phyloP scores from a whole-genome alignment of 1,284 basidiomycete genomes.

The Chalciporus sp. region DNA sequence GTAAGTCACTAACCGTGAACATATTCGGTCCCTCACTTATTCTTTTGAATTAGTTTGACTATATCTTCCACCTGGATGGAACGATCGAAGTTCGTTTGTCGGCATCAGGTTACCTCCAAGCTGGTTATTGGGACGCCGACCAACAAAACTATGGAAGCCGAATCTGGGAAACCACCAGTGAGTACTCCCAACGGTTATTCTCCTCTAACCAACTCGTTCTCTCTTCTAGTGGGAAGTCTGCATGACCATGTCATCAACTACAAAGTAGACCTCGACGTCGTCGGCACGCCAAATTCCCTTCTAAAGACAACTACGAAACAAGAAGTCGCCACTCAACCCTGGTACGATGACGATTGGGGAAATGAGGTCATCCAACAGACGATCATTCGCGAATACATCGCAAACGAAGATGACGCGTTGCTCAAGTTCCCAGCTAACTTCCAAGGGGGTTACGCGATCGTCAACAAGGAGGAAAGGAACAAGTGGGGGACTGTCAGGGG shows the following conservation, averaged over 20 bases:
- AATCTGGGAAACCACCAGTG: constrained; percentile 58
- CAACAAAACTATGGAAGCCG: constrained; percentile 57
- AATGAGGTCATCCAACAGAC: constrained; percentile 53
- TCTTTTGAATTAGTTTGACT: constrained; percentile 52
- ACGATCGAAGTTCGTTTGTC: constrained; percentile 66
- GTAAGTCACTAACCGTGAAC: constrained; percentile 21
- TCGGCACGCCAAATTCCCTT: constrained; percentile 59
- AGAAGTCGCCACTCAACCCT: constrained; percentile 52
- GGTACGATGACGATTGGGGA: constrained; percentile 69
- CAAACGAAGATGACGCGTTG: constrained; percentile 57
- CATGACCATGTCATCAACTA: constrained; percentile 74
- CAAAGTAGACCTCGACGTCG: constrained; percentile 66
- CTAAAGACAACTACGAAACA: constrained; percentile 50
- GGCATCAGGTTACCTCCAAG: constrained; percentile 71
- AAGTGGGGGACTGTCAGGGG: constrained; percentile 58
- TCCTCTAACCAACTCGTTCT: neutral
- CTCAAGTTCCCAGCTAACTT: constrained; percentile 57
- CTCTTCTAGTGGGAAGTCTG: constrained; percentile 56
- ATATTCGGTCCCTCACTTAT: neutral
- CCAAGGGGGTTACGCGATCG: constrained; percentile 57
- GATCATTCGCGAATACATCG: constrained; percentile 50
- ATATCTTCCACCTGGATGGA: constrained; percentile 67
- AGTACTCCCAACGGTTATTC: constrained; percentile 12
- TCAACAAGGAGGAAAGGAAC: constrained; percentile 60
- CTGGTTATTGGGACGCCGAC: constrained; percentile 53